A percentile compares a stretch with the other conserved stretches of the same genome.
Conservation (phyloP, 2,329 filamentous ascomycete genomes). For the Elsinoe arachidis region DNA sequence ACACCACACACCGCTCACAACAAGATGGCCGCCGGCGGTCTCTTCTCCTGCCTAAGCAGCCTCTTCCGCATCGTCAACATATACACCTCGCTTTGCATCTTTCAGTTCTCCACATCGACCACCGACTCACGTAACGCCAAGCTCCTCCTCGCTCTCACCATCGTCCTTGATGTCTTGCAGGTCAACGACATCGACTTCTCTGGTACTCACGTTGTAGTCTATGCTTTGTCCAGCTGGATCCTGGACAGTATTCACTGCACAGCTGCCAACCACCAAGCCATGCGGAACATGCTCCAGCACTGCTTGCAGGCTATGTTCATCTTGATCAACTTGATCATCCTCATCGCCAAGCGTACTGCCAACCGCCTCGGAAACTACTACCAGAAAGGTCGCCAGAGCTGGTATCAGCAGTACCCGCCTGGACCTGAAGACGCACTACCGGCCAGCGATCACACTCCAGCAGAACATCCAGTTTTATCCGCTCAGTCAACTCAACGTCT, state of each 20-base stretch:
- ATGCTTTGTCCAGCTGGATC: not conserved
- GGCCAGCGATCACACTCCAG: no score
- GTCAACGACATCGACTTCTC: not conserved
- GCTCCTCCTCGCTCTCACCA: not conserved
- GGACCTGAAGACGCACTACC: no score
- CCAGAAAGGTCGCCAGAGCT: no score
- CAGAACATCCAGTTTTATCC: no score
- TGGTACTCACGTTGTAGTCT: not conserved
- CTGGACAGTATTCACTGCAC: not conserved
- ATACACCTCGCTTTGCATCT: not conserved
- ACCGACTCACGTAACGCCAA: not conserved
- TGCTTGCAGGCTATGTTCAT: no score
- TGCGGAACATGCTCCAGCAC: not conserved
- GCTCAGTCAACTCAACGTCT: not conserved
- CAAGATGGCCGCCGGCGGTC: no score
- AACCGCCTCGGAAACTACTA: no score
- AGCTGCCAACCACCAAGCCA: not conserved
- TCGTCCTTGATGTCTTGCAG: not conserved
- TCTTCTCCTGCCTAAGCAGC: not conserved
- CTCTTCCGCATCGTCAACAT: not conserved
- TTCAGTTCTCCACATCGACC: not conserved
- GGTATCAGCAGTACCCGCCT: no score
- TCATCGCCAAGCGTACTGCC: no score
- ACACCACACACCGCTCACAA: no score
- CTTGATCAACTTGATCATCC: no score